These are phyloP conservation scores for Arabidopsis suecica DNA, from an alignment of 345 rosid species.

Conservation along the genomic window DNA sequence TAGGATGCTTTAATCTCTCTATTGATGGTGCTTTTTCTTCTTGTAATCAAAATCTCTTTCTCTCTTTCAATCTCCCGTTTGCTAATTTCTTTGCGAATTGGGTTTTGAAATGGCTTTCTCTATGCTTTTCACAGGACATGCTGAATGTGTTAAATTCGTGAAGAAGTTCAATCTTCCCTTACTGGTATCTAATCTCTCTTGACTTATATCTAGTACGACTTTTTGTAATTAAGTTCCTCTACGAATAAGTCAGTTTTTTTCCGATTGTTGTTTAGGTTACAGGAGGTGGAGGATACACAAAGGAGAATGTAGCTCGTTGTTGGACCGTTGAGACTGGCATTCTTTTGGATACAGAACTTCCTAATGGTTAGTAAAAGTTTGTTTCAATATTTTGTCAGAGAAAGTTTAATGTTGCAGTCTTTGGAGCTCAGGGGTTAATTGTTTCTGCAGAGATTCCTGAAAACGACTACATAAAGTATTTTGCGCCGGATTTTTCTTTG, in stretches of 20 bases:
- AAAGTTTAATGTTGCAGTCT: background rate
- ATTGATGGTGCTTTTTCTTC: conserved; percentile 67
- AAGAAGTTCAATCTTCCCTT: too few species aligned
- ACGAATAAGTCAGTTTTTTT: background rate
- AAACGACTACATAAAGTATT: conserved; percentile 81
- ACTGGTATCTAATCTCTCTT: too few species aligned
- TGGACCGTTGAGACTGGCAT: too few species aligned
- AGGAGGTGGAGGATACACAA: conserved; percentile 79
- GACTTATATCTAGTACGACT: too few species aligned
- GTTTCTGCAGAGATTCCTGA: conserved; percentile 85
- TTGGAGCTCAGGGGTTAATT: background rate
- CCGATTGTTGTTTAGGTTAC: conserved; percentile 65
- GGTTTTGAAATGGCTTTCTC: conserved; percentile 8
- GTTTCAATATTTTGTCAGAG: background rate
- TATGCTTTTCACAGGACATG: conserved; percentile 66
- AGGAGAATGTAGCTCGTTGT: too few species aligned
- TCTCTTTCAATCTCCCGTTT: conserved; percentile 9
- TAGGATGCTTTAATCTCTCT: conserved; percentile 58
- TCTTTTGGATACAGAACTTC: conserved; percentile 87
- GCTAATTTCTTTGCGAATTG: conserved; percentile 11
- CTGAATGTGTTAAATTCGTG: conserved; percentile 76
- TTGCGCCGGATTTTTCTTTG: conserved; percentile 39
- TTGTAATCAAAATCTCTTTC: conserved; percentile 52
- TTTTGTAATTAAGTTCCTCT: background rate
- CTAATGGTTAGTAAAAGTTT: conserved; percentile 64